Evolutionary conservation across 2,329 filamentous ascomycete genomes (phyloP).

Genomic region (Cyphellophora europaea): DNA sequence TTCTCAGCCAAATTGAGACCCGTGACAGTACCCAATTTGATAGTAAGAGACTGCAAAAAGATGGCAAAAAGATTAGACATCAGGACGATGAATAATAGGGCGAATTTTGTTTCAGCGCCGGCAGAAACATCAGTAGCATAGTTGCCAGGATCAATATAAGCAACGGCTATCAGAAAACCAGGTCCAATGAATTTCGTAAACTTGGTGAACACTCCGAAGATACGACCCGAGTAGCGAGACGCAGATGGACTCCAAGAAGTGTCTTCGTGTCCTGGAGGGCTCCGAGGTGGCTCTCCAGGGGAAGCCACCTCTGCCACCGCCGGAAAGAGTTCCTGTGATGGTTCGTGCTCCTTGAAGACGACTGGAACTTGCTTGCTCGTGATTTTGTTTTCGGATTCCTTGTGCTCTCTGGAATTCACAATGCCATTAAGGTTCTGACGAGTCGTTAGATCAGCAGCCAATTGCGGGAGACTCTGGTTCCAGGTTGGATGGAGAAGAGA

Average conservation of each 20-base stretch:
- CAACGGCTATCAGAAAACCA: slow-evolving; percentile 38
- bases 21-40: slow-evolving; percentile 60
- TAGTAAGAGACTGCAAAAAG: slow-evolving; percentile 37
- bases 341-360: too few relatives aligned
- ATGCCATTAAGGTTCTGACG: slow-evolving; percentile 53
- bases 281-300: too few relatives aligned
- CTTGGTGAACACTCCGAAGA: slow-evolving; percentile 22
- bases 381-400: slow-evolving; percentile 29
- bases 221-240: too few relatives aligned
- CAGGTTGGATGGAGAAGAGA: slow-evolving; percentile 42
- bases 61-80: slow-evolving; percentile 40
- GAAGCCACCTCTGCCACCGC: too few relatives aligned
- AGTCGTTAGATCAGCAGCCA: slow-evolving; percentile 53
- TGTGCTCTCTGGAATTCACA: slow-evolving; percentile 45
- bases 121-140: slow-evolving; percentile 40
- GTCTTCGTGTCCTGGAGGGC: too few relatives aligned
- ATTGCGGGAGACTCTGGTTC: slow-evolving; percentile 52
- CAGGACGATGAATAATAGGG: slow-evolving; percentile 37
- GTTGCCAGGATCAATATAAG: slow-evolving; percentile 42
- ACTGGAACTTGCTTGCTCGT: slow-evolving; percentile 4
- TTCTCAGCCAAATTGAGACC: slow-evolving; percentile 59
- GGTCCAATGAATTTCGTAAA: slow-evolving; percentile 37
- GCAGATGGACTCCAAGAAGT: too few relatives aligned
- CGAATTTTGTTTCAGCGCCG: slow-evolving; percentile 34
- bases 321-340: too few relatives aligned